Conservation (phyloP, 108 stramenopile species). For the Hondaea fermentalgiana region DNA sequence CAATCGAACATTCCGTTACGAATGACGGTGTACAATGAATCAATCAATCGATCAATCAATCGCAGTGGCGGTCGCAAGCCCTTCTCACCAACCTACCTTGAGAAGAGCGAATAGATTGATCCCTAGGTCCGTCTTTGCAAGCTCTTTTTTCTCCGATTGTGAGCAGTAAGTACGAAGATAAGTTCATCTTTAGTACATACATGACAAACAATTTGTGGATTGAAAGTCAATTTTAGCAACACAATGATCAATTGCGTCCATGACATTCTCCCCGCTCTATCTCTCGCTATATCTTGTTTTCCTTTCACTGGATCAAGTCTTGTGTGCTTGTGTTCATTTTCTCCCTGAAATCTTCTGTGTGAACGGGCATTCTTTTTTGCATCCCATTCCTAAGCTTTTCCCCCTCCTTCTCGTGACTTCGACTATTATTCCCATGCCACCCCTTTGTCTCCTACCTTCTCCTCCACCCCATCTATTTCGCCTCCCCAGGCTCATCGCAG, state of each 20-base stretch:
- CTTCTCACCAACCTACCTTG: neutral
- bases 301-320: neutral
- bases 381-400: neutral
- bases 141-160: too few species aligned
- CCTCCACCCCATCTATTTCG: too few species aligned
- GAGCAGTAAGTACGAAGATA: too few species aligned
- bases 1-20: neutral
- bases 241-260: neutral
- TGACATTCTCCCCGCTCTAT: neutral
- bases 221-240: too few species aligned
- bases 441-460: too few species aligned
- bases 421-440: too few species aligned
- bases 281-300: neutral
- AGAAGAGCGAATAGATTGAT: neutral
- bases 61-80: neutral
- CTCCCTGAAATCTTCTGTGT: neutral
- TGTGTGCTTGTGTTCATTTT: neutral
- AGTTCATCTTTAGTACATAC: too few species aligned
- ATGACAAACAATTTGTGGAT: too few species aligned
- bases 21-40: neutral
- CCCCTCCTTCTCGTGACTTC: too few species aligned
- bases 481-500: too few species aligned
- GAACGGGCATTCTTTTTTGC: neutral
- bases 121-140: neutral
- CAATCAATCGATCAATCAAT: neutral